Evolutionary conservation across 2,329 filamentous ascomycete species (phyloP).

Genomic region (Neofusicoccum parvum): DNA sequence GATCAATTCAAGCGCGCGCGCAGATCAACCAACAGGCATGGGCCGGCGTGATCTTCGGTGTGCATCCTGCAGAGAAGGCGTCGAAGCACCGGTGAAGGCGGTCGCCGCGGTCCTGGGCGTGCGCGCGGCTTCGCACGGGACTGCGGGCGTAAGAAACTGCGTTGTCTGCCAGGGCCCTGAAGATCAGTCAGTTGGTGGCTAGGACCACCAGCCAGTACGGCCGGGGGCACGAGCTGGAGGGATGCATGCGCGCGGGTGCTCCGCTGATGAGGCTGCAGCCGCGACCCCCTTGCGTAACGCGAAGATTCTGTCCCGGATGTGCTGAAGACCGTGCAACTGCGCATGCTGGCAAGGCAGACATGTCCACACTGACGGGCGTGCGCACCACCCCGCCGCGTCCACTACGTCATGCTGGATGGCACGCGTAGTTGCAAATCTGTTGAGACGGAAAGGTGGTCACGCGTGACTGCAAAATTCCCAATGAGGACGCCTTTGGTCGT

Average conservation of each 20-base stretch:
- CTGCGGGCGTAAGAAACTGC: neutral
- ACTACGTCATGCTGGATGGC: neutral
- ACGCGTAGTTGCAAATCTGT: neutral
- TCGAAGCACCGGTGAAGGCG: neutral
- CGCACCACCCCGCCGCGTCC: neutral
- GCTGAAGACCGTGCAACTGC: neutral
- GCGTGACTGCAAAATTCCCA: neutral
- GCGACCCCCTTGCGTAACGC: neutral
- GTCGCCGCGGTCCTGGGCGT: neutral
- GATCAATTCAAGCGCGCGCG: neutral
- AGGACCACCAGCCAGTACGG: neutral
- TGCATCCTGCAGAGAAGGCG: neutral
- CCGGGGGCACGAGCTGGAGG: neutral
- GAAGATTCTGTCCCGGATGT: neutral
- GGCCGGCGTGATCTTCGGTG: neutral
- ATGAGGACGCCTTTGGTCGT: neutral
- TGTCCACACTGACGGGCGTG: neutral
- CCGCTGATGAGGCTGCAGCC: neutral
- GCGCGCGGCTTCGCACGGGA: neutral
- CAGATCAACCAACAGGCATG: neutral
- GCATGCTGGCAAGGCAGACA: neutral
- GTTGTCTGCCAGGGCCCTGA: neutral
- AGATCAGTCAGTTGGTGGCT: neutral
- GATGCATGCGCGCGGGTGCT: constrained; percentile 3
- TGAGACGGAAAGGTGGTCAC: neutral